Base-by-base conservation (phyloP, 169 alveolate species). In the Eimeria praecox region DNA sequence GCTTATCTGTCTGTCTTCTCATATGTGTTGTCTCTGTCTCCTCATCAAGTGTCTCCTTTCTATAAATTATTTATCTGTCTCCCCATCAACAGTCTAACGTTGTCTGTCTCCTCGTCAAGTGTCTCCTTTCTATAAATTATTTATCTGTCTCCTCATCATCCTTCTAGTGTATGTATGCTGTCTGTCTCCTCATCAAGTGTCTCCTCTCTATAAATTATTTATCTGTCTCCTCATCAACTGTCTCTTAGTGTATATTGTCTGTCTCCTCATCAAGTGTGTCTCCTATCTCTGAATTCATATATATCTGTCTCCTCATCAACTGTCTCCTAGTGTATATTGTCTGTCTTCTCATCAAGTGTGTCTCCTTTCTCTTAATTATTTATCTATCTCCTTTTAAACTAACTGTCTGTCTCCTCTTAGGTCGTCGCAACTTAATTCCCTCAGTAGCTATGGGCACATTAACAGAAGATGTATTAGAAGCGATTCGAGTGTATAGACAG, bases 401-500 rank as follows among this genome's bases (percentile, higher is more conserved):
- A 64, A 64, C 77, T 38, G 52, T 73, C 33, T 73, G 85, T 38
- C 54, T 73, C 54, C 85, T 35, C 88, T 56, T 56, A 91, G 95
- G 95, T 0, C 90, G 90, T 24, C 83, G 85, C 33, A 83, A 91
- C 62, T 59, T 91, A 3, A 30, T 91, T 27, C 95, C 95, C 24
- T 66, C 66, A n/a, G 90, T 22, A 33, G 90, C 95, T 54, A 71
- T 82, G 95, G 95, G 95, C 33, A 91, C 95, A 2, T 30, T 91
- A 2, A 35, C 90, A n/a, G 71, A 38, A 22, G 95, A 91, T 42
- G 66, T 49, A 42, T 64, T 33, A 12, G 83, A 18, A 35, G 95
- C 95, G 9, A 75, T 91, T 44, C 95, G 90, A n/a, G 62, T 91
- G 52, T 91, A 91, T 42, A 73, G 95, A 42, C 95, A 91, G 64